These are phyloP conservation scores for Daedaleopsis nitida DNA, from an alignment of 768 basidiomycete species.

Conservation along the genomic window DNA sequence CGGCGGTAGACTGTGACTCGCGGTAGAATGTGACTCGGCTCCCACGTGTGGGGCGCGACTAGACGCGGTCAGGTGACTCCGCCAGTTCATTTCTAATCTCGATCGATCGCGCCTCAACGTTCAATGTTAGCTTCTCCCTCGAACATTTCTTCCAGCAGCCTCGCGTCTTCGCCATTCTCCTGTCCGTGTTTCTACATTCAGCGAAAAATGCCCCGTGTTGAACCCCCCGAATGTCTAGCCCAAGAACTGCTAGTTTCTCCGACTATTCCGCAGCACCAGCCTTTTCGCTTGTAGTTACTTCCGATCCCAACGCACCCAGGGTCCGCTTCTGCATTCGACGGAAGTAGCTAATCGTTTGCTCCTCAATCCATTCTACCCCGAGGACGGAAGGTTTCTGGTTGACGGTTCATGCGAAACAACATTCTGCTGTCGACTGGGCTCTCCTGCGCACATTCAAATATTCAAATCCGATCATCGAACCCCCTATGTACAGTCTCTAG, in stretches of 20 bases:
- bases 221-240: too few relatives aligned
- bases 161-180: neutral
- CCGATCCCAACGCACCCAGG: too few relatives aligned
- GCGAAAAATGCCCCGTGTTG: too few relatives aligned
- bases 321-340: neutral
- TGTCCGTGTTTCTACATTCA: too few relatives aligned
- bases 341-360: neutral
- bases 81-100: conserved; percentile 3
- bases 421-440: too few relatives aligned
- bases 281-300: too few relatives aligned
- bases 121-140: neutral
- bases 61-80: conserved; percentile 16
- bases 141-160: neutral
- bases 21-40: conserved; percentile 16
- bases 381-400: too few relatives aligned
- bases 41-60: conserved; percentile 12
- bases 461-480: neutral
- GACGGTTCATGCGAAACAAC: too few relatives aligned
- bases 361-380: neutral
- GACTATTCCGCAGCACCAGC: too few relatives aligned
- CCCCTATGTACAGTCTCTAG: neutral
- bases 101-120: conserved; percentile 16
- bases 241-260: too few relatives aligned
- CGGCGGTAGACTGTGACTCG: too few relatives aligned
- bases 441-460: neutral